A percentile compares a stretch with the other conserved stretches of the same genome.
Evolutionary conservation across 805 yeast genomes (phyloP).

Genomic region (Sugiyamaella chiloensis): DNA sequence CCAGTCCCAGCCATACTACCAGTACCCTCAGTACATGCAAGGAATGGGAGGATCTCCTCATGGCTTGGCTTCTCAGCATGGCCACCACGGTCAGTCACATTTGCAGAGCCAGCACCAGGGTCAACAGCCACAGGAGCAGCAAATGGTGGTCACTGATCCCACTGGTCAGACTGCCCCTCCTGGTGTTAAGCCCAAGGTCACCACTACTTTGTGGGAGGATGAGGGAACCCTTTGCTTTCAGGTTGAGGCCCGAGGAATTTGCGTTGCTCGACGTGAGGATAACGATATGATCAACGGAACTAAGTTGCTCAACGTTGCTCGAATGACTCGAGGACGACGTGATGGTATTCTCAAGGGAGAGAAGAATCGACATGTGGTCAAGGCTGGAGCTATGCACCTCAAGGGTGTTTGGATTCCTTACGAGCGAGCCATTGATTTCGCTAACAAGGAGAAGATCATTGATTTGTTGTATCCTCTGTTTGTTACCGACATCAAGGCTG

Average conservation of each 20-base stretch:
- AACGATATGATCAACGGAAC: slow-evolving; percentile 84
- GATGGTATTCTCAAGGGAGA: slow-evolving; percentile 81
- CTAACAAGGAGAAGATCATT: slow-evolving; percentile 72
- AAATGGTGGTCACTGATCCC: slow-evolving; percentile 35
- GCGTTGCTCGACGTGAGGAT: slow-evolving; percentile 79
- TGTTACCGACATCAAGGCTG: slow-evolving; percentile 59
- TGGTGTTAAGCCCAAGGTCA: slow-evolving; percentile 53
- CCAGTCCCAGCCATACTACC: slow-evolving; percentile 17
- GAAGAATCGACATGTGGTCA: slow-evolving; percentile 73
- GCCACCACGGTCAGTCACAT: not conserved
- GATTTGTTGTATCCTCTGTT: slow-evolving; percentile 65
- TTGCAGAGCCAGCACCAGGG: slow-evolving; percentile 10
- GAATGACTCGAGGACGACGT: slow-evolving; percentile 84
- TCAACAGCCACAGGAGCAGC: slow-evolving; percentile 17
- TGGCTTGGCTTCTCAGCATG: not conserved
- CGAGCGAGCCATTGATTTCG: slow-evolving; percentile 77
- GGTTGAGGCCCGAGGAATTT: slow-evolving; percentile 76
- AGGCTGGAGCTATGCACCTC: slow-evolving; percentile 84
- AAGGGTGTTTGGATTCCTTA: slow-evolving; percentile 90
- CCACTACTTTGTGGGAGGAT: slow-evolving; percentile 87
- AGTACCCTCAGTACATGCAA: slow-evolving; percentile 13
- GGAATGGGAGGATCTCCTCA: slow-evolving; percentile 1
- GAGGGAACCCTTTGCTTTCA: slow-evolving; percentile 81
- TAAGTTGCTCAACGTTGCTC: slow-evolving; percentile 74
- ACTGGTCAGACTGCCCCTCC: slow-evolving; percentile 40